Evolutionary conservation across 345 rosid genomes (phyloP).

Genomic region (Diplotaxis tenuifolia): DNA sequence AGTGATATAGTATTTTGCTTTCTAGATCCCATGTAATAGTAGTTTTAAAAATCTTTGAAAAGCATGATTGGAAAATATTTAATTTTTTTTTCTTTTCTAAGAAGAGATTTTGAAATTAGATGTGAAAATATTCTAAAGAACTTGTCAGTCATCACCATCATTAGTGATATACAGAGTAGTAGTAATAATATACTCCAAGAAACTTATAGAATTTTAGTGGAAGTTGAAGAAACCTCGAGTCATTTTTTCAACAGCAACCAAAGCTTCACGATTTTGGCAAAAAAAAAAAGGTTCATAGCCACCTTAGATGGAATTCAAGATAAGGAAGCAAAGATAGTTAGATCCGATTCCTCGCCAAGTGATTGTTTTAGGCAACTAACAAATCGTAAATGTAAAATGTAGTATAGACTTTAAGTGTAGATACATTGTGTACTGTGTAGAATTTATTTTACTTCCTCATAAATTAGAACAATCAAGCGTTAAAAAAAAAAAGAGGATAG

Average conservation of each 20-base stretch:
- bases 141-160: neutral
- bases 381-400: neutral
- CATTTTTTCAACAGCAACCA: too few species aligned
- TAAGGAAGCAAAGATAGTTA: neutral
- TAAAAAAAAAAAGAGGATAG: too few species aligned
- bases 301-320: neutral
- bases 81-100: neutral
- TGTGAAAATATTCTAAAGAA: neutral
- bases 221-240: neutral
- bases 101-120: neutral
- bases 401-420: neutral
- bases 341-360: neutral
- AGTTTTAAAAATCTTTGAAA: neutral
- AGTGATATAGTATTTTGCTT: too few species aligned
- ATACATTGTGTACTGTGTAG: neutral
- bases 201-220: too few species aligned
- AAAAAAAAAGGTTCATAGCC: too few species aligned
- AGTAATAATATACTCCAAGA: too few species aligned
- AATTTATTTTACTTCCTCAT: neutral
- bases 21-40: too few species aligned
- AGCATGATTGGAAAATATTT: neutral
- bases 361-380: too few species aligned
- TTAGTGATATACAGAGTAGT: neutral
- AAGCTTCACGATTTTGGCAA: too few species aligned
- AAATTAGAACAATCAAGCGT: neutral